A percentile compares a stretch with the other conserved stretches of the same genome.
Evolutionary conservation across 495 filamentous ascomycete species (phyloP).

Genomic region (Daldinia childiae): DNA sequence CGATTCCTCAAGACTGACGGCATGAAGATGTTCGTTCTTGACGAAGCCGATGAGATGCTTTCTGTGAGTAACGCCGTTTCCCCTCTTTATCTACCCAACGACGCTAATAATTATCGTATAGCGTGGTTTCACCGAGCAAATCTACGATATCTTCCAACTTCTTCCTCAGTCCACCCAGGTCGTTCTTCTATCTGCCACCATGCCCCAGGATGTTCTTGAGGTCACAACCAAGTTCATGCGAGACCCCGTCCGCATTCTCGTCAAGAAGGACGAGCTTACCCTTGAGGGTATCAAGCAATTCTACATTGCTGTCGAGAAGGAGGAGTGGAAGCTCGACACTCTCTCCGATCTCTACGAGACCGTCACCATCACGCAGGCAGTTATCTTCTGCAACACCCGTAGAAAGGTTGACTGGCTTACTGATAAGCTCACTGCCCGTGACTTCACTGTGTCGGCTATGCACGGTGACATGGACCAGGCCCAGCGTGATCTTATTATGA

Average conservation of each 20-base stretch:
- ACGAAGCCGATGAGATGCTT: constrained; percentile 99
- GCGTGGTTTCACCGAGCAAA: constrained; percentile 99
- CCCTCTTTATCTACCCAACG: constrained; percentile 1
- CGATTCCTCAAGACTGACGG: constrained; percentile 90
- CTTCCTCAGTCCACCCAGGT: constrained; percentile 98
- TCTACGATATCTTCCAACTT: constrained; percentile 99
- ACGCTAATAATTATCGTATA: constrained; percentile 49
- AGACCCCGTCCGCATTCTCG: constrained; percentile 97
- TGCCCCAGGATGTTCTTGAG: constrained; percentile 98
- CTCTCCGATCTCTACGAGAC: constrained; percentile 99
- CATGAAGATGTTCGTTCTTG: constrained; percentile 99
- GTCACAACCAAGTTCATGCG: constrained; percentile 99
- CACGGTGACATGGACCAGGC: constrained; percentile 98
- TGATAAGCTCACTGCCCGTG: constrained; percentile 95
- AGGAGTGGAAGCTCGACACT: constrained; percentile 99
- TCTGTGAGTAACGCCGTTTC: constrained; percentile 66
- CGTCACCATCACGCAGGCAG: constrained; percentile 97
- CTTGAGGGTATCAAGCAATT: constrained; percentile 99
- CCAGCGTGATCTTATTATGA: constrained; percentile 99
- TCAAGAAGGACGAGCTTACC: constrained; percentile 99
- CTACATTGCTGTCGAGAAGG: constrained; percentile 99
- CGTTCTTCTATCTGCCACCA: constrained; percentile 94
- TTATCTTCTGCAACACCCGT: constrained; percentile 99
- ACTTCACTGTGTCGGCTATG: constrained; percentile 99
- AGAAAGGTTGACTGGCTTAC: constrained; percentile 99